phyloP scores from a whole-genome alignment of 2,329 filamentous ascomycete species.

The Cylindrodendrum hubeiense region DNA sequence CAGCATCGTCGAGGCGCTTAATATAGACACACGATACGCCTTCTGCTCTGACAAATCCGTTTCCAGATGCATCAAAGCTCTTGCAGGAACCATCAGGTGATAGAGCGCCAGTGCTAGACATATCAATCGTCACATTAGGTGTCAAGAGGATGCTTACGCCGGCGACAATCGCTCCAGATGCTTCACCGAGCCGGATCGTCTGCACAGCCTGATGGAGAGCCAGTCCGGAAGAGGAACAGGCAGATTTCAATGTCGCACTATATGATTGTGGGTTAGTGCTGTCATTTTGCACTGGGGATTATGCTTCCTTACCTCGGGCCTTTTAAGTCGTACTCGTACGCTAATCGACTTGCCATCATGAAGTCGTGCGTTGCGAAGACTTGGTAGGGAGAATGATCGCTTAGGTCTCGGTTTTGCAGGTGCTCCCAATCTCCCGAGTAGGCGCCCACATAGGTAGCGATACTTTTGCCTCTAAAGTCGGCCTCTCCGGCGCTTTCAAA shows the following conservation, averaged over 20 bases:
- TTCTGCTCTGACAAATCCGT: slow-evolving; percentile 63
- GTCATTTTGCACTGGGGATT: not conserved
- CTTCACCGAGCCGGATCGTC: slow-evolving; percentile 43
- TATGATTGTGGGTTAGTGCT: not conserved
- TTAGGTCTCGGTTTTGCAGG: not conserved
- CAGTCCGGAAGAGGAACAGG: slow-evolving; percentile 49
- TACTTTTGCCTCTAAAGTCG: not conserved
- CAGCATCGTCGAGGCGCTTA: slow-evolving; percentile 57
- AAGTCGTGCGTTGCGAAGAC: not conserved
- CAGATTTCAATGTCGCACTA: slow-evolving; percentile 51
- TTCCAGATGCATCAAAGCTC: slow-evolving; percentile 54
- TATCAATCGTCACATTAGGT: slow-evolving; percentile 37
- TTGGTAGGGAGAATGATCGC: not conserved
- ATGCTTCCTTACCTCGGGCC: not conserved
- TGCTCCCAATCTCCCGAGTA: not conserved
- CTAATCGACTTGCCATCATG: not conserved
- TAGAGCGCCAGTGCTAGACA: slow-evolving; percentile 42
- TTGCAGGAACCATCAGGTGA: slow-evolving; percentile 41
- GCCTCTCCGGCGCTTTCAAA: not conserved
- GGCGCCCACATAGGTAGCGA: not conserved
- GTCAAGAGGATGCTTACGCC: slow-evolving; percentile 49
- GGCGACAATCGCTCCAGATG: slow-evolving; percentile 46
- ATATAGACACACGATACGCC: slow-evolving; percentile 55
- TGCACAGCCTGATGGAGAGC: slow-evolving; percentile 49
- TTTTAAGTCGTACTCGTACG: not conserved